Base-by-base conservation (phyloP, 2,329 filamentous ascomycete genomes). In the Biscogniauxia sp. region DNA sequence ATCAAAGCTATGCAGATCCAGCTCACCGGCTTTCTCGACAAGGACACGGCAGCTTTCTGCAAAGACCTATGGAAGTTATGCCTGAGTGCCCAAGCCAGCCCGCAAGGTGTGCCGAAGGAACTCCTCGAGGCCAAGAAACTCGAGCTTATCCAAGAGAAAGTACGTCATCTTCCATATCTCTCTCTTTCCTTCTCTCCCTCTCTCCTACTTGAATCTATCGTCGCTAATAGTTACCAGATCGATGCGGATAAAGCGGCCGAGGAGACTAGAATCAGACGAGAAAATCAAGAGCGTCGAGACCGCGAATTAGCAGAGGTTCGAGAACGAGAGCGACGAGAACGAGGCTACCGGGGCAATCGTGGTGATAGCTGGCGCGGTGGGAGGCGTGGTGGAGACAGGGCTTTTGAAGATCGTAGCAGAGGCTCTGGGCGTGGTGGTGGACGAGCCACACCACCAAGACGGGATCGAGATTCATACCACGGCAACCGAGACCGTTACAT, bases 1-100 rank as follows among this genome's bases (percentile, higher is more conserved):
- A 95, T 98, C 77, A 99, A 98, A 78, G 87, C 90, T 53, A 84
- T 98, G 58, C 95, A 99, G 74, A 97, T 97, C 68, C 90, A 96
- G 70, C 88, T 99, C 65, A 95, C 92, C 1, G 95, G 94, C 1
- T 99, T 99, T 71, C 85, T 99, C 68, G 93, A 97, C 71, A 94
- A 96, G 75, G 92, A 98, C 67, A 95, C 93, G 0, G 82, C 92
- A 1, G 78, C 83, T 0, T 99, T 99, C 73, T 97, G 94, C 76
- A 94, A 96, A 73, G 92, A 97, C 64, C 78, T 99, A 13, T 99
- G 95, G 95, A 91, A 88, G 61, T 80, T 99, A 19, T 90, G 94
- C 69, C 79, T 99, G 53, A 97, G 93, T 75, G 95, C 93, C 9
- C 95, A 99, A 76, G 81, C 84, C 50, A 97, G 89, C 74, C 88